Evolutionary conservation across 2,329 filamentous ascomycete species (phyloP), one percentile per base, ranked within the genome.

Genomic region (Hypoxylon sp.): DNA sequence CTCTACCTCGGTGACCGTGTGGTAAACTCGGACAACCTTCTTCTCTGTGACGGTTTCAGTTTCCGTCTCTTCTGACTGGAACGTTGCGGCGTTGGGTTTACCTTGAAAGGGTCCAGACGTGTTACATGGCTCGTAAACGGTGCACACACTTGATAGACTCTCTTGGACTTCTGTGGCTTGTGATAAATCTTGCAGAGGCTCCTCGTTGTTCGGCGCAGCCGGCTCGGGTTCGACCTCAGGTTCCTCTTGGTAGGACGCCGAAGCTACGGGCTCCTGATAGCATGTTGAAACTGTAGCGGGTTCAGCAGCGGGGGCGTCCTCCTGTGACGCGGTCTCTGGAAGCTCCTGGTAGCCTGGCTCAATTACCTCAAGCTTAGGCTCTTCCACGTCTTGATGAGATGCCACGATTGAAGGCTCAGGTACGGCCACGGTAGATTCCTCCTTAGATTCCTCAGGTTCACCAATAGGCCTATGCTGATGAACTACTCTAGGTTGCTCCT

Each of bases 1-100:
- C 68, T 80, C 76, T 5, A 66, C 48, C 1, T 83, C 59, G 1
- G 77, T 79, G n/a, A 79, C 73, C 1, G 77, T 80, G 68, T 82
- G 77, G 8, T 82, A 73, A 5, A 82, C 71, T 2, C 75, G 75
- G 10, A 82, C 75, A 0, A 77, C 68, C 53, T 75, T 78, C 44
- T 73, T 76, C 51, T 77, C 71, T 17, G 73, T 75, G 14, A 78
- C 72, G 0, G 72, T 76, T 56, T 78, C 73, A 1, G 74, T 77
- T 55, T 79, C 73, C 1, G 72, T 71, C 60, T 79, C 76, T 6
- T 76, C 75, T 2, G 59, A 55, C 17, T 66, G 61, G 40, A 61
- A 25, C 22, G 58, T 58, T 17, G 48, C 33, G 10, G 60, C 27
- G 40, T 46, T 69, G n/a, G 54, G 59, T 25, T 49, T 56, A 20